Percentiles rank a stretch among this genome's conserved stretches.
phyloP scores from a whole-genome alignment of 129 eudicot genomes.

The Tanacetum coccineum region DNA sequence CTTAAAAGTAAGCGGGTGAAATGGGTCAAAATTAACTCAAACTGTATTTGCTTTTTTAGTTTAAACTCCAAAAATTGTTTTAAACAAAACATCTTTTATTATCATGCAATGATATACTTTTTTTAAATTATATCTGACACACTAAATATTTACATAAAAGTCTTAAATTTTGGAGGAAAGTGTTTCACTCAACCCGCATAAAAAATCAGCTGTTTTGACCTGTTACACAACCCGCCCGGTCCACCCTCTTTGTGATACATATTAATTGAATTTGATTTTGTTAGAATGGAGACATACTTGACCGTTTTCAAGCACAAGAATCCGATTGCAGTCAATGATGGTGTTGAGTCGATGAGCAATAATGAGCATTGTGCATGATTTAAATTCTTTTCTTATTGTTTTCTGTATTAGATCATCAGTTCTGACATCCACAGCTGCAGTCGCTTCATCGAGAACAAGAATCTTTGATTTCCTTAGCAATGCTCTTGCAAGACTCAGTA shows the following conservation, averaged over 20 bases:
- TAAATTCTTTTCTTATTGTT: constrained; percentile 88
- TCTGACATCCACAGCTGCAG: constrained; percentile 96
- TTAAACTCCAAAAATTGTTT: neutral
- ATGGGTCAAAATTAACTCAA: neutral
- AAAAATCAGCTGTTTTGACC: neutral
- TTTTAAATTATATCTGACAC: neutral
- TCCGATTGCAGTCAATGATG: constrained; percentile 75
- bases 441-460: constrained; percentile 98
- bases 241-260: too few relatives aligned
- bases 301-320: constrained; percentile 86
- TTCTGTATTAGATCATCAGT: constrained; percentile 96
- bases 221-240: neutral
- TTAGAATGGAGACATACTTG: constrained; percentile 42
- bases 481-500: constrained; percentile 89
- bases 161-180: too few relatives aligned
- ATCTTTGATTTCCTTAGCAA: constrained; percentile 87
- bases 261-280: neutral
- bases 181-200: neutral
- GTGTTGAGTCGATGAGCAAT: constrained; percentile 97
- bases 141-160: neutral
- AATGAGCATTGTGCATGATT: constrained; percentile 93
- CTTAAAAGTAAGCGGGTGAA: neutral
- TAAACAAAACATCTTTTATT: neutral
- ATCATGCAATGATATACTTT: neutral
- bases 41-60: neutral